Base-by-base conservation (phyloP, 345 rosid species). In the Reutealis trisperma region DNA sequence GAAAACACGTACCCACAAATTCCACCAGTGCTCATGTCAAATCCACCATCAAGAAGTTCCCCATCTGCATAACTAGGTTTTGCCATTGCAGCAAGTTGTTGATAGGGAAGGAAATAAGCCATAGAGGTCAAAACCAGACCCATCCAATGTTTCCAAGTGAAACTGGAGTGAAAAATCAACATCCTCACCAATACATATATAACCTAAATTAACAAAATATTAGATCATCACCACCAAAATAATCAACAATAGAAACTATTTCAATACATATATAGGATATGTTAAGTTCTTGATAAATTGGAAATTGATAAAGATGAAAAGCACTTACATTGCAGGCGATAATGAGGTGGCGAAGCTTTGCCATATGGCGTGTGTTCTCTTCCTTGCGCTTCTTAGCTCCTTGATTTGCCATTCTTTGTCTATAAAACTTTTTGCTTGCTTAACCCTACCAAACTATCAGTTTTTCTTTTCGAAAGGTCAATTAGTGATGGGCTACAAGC, bases 361-460 rank as follows among this genome's bases (percentile, higher is more conserved):
- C 72, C 90, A 93, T 94, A 84, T 88, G 98, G 75, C 94, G 92
- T 42, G 89, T 62, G 79, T 93, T 91, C 88, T 89, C 97, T 63
- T 93, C 98, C 87, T 85, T 93, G 0, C 94, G 93, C 88, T 93
- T 91, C 90, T 95, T 93, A 71, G 97, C 97, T 67, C 98, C 96
- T 83, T 95, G 94, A 88, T 94, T 94, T 74, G 95, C 99, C 97
- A 93, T 94, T 60, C 10, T 59, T 2, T 51, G 21, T 42, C 12
- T 44, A 15, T 4, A 54, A 15, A 18, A 54, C n/a, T n/a, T n/a
- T n/a, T n/a, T n/a, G n/a, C 19, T 54, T 15, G 19, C 21, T 2
- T 15, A 54, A 54, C 58, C 58, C 58, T 54, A 18, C n/a, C 4
- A 3, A 54, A 16, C 5, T 54, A 16, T 54, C 21, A 54, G 58